Evolutionary conservation across 805 yeast species (phyloP), one percentile per base, ranked within the genome.

Genomic region (Danielia oregonensis): DNA sequence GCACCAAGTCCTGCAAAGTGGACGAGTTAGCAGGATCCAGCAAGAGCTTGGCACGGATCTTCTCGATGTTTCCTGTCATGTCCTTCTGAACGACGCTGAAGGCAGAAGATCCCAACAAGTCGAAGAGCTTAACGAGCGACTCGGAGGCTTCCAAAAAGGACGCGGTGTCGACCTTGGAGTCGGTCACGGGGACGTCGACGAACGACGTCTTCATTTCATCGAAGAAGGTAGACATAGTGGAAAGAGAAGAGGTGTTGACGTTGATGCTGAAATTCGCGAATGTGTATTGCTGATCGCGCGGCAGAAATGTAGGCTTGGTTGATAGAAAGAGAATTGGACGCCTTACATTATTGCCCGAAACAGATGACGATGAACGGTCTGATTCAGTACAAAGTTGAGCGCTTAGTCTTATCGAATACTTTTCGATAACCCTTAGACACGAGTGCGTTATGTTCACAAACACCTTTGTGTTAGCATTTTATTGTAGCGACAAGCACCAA

Each of bases 81-180:
- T 87, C 96, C 46, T 72, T 82, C 57, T 86, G 94, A 38, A 87
- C 96, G 26, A 85, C 87, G 11, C 78, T 59, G 51, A 87, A 87
- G 10, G 96, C 95, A 21, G 93, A 68, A 14, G 93, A 83, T 16
- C 94, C 95, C 44, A 87, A 70, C 30, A 87, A 68, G 57, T 87
- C 93, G 57, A 87, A 88, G 43, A 88, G 69, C 59, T 82, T 79
- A 49, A 87, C 86, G 40, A 87, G 68, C 8, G 94, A 81, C 63
- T 82, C 93, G 13, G 93, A 69, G 10, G 96, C 96, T 54, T 79
- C 86, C 43, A 87, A 70, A 53, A 87, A 87, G 51, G 78, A 79
- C 13, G 79, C 64, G 12, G 96, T 86, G 50, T 81, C 68, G 54
- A 87, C 70, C 59, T 84, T 78, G 38, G 70, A 69, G 40, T 75